Evolutionary conservation across 169 alveolate species (phyloP).

Genomic region (Plasmodium blacklocki): DNA sequence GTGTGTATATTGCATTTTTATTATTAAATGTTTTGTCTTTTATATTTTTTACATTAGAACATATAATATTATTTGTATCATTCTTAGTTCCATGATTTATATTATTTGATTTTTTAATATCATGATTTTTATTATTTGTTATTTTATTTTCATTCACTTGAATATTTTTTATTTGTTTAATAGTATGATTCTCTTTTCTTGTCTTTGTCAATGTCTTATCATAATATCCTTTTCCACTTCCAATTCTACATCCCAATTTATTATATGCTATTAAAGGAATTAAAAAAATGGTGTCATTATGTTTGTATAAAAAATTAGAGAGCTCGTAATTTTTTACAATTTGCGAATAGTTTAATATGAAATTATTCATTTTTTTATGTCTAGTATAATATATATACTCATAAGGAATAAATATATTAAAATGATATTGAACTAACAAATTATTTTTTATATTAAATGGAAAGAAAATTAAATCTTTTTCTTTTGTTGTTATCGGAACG

Average conservation of each 20-base stretch:
- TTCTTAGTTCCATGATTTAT: too few species aligned
- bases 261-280: conserved; percentile 66
- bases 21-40: too few species aligned
- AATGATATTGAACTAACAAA: conserved; percentile 24
- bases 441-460: conserved; percentile 55
- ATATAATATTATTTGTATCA: too few species aligned
- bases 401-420: conserved; percentile 54
- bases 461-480: conserved; percentile 30
- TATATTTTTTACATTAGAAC: too few species aligned
- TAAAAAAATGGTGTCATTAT: conserved; percentile 30
- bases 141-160: not conserved
- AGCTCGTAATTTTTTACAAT: conserved; percentile 13
- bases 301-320: conserved; percentile 25
- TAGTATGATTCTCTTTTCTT: not conserved
- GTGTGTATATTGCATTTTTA: not conserved
- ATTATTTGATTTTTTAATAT: not conserved
- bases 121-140: not conserved
- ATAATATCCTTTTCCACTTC: conserved; percentile 72
- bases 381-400: conserved; percentile 19
- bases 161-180: not conserved
- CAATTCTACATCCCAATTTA: conserved; percentile 46
- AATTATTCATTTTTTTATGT: not conserved
- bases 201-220: conserved; percentile 28
- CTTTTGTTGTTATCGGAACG: conserved; percentile 46
- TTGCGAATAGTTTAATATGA: conserved; percentile 12